Evolutionary conservation across 2,329 filamentous ascomycete species (phyloP).

Genomic region (Nigrograna mackinnonii): DNA sequence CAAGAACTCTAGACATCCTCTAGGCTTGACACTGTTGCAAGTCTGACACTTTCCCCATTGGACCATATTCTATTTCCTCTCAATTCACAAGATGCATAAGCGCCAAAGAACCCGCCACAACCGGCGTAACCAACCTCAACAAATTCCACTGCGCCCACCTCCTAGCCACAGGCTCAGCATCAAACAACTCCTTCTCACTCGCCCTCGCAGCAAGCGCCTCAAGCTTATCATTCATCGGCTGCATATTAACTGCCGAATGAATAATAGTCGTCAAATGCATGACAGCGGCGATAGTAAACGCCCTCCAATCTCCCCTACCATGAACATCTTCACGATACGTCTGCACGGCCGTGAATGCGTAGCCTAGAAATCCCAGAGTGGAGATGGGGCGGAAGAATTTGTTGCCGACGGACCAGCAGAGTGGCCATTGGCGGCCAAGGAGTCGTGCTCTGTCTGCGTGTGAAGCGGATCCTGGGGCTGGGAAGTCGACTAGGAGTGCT

Average conservation of each 20-base stretch:
- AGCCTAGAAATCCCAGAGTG: slow-evolving; percentile 52
- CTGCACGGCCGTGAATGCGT: slow-evolving; percentile 48
- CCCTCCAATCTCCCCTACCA: slow-evolving; percentile 48
- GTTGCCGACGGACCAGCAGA: slow-evolving; percentile 56
- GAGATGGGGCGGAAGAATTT: slow-evolving; percentile 57
- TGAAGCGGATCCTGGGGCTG: slow-evolving; percentile 42
- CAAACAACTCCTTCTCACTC: slow-evolving; percentile 31
- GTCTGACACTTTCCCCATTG: too few relatives aligned
- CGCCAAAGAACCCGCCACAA: slow-evolving; percentile 36
- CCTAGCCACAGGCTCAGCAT: slow-evolving; percentile 35
- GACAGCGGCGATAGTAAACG: slow-evolving; percentile 47
- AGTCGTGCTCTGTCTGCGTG: slow-evolving; percentile 48
- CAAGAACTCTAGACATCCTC: too few relatives aligned
- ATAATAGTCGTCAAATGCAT: slow-evolving; percentile 53
- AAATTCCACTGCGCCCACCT: slow-evolving; percentile 42
- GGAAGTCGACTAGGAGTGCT: slow-evolving; percentile 52
- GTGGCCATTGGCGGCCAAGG: slow-evolving; percentile 54
- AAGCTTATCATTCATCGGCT: slow-evolving; percentile 55
- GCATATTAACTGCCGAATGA: slow-evolving; percentile 56
- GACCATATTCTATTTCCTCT: not conserved
- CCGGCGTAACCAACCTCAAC: slow-evolving; percentile 37
- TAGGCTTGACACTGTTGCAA: too few relatives aligned
- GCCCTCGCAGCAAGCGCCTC: slow-evolving; percentile 43
- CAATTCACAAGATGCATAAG: slow-evolving; percentile 30
- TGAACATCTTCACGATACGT: slow-evolving; percentile 31